Evolutionary conservation across 805 yeast species (phyloP).

Genomic region (Candida tallmaniae): DNA sequence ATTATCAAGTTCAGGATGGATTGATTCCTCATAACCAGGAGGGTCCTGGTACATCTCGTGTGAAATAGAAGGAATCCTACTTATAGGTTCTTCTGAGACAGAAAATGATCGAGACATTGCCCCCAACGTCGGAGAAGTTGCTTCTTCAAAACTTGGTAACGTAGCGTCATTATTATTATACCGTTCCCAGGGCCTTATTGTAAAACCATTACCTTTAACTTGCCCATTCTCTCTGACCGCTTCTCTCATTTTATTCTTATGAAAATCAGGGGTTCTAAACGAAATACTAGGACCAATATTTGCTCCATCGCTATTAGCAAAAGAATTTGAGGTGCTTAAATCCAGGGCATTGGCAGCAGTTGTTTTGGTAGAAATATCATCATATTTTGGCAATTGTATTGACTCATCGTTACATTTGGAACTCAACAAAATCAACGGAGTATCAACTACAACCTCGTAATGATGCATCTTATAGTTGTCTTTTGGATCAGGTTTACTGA

Average conservation of each 20-base stretch:
- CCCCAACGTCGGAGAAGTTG: conserved; percentile 44
- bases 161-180: conserved; percentile 18
- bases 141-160: conserved; percentile 66
- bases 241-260: conserved; percentile 1
- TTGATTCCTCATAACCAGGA: conserved; percentile 12
- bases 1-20: no score
- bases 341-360: not conserved
- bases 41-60: conserved; percentile 5
- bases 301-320: not conserved
- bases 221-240: conserved; percentile 9
- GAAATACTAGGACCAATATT: conserved; percentile 11
- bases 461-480: conserved; percentile 53
- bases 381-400: conserved; percentile 37
- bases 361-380: conserved; percentile 17
- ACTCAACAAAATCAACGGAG: conserved; percentile 54
- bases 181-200: conserved; percentile 23
- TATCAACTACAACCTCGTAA: conserved; percentile 76
- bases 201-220: conserved; percentile 22
- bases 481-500: conserved; percentile 55
- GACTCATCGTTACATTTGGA: conserved; percentile 39
- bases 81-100: conserved; percentile 32
- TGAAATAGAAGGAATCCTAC: conserved; percentile 27
- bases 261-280: conserved; percentile 38
- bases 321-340: not conserved
- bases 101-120: conserved; percentile 36